Evolutionary conservation across 352 stramenopile genomes (phyloP), one percentile per base, ranked within the genome.

Genomic region (Phytophthora pisi): DNA sequence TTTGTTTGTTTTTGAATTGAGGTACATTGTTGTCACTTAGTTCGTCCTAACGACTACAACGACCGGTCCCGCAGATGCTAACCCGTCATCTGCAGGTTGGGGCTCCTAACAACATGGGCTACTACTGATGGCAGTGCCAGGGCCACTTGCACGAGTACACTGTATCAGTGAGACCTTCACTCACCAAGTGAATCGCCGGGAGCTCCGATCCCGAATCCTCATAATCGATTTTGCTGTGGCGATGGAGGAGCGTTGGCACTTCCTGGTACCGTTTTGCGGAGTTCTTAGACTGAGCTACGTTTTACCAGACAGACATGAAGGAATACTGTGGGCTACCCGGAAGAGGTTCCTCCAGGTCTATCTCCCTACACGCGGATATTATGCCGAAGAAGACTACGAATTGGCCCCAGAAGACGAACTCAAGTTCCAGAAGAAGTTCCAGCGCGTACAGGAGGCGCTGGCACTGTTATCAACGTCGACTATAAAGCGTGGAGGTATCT

Each of bases 381-480:
- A 23, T 43, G 24, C 2, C 6, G 45, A 62, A 4, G 26, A 54
- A n/a, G 6, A 23, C 15, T 47, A 23, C n/a, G 40, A 47, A 20
- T 47, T 47, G 40, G 13, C 13, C 4, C 1, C 40, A 47, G 40
- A 8, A 24, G 31, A 38, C 2, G 57, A 63, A 50, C 1, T 1
- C 1, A 30, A 31, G 4, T 47, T 63, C 16, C 16, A 63, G 30
- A 18, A 5, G 0, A 5, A 63, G 34, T 55, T 63, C 24, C n/a
- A 23, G 15, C 28, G 18, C 5, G 56, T 51, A 6, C 16, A n/a
- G 10, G 56, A 54, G 28, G 56, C 28, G 2, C 30, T 64, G 46
- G 46, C 46, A 2, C 20, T 51, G 15, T 15, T 64, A 10, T 11
- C 45, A 15, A 64, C n/a, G 42, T 49, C 16, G 56, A 62, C 34